Base-by-base conservation (phyloP, 768 basidiomycete species). In the Leccinum broughii region DNA sequence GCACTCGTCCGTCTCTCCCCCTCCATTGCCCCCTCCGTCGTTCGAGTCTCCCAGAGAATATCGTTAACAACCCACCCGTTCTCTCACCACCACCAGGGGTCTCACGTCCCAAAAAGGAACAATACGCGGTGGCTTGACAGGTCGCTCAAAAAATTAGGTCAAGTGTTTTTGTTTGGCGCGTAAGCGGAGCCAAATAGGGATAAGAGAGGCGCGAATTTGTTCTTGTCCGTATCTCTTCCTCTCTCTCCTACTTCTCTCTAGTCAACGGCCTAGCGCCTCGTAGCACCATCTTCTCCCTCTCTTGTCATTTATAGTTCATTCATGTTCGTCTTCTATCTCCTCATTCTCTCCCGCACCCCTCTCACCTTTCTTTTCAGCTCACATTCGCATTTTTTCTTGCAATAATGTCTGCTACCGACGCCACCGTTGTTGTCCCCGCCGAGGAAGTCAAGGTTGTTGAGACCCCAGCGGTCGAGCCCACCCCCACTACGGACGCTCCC, bases 381-480 rank as follows among this genome's bases (percentile, higher is more conserved):
- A 81, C 66, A 75, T 78, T 80, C 79, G 77, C 74, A 77, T 73
- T 77, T 78, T 46, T 46, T 44, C 77, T 72, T 79, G 77, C 78
- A 78, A 85, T 92, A 91, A 93, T 94, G 90, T 92, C 92, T 82
- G 83, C 88, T 76, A 74, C 87, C 70, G 89, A 87, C 76, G 75
- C 77, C 71, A 69, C 79, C 72, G 78, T 78, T 70, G 80, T 71
- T 68, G 76, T 69, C 54, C 70, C 79, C 73, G 75, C 77, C 58
- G 85, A 86, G 76, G 87, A 85, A 73, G 75, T 78, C 60, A 82
- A 82, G 76, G 75, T 76, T 61, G 75, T 76, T 61, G 85, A 84
- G 72, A 69, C 77, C 53, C 58, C 71, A 17, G 62, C 67, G 14
- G 57, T 63, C 48, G 76, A 75, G 55, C 70, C 78, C 37, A 66